Base-by-base conservation (phyloP, 2,329 filamentous ascomycete genomes). In the Xylariaceae sp. region DNA sequence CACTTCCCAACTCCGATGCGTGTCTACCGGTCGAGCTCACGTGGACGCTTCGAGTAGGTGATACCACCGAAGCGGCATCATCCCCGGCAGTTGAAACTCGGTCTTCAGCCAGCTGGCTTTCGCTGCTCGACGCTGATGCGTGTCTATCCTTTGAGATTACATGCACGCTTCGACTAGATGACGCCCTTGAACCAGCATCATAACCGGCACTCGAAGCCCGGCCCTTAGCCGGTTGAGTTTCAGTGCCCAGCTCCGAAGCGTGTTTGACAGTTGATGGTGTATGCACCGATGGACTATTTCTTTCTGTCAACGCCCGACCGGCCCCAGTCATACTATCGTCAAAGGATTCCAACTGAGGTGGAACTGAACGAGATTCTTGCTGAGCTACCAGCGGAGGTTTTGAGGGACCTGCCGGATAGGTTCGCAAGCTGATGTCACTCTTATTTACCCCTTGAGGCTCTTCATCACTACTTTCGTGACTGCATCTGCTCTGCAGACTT, bases 251-350 rank as follows among this genome's bases (percentile, higher is more conserved):
- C 23, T 30, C 23, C 23, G 5, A 30, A 30, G 23, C 23, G 23
- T 41, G 37, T 3, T 41, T 41, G 8, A 9, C 7, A 7, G 11
- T 41, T 8, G 37, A 41, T 13, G 3, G 4, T 41, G 11, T 58
- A 41, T 60, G 59, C 10, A 59, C 55, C 1, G 62, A 64, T 18
- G 65, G 65, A 10, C 49, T 11, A 3, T 67, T 66, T 51, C 71
- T 73, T 58, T 77, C 73, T 35, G 66, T 65, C 34, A 76, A 67
- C 1, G 70, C 70, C 65, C 74, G 76, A 15, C 73, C 73, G 66
- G 73, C 72, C 55, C 74, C 69, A 60, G 73, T 73, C 30, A 74
- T 72, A 51, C 71, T 72, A 56, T 76, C 73, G 9, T 54, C 51
- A 53, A 69, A 70, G 8, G 63, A 55, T 18, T 67, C 63, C 8